phyloP scores from a whole-genome alignment of 306 rosid species.

The Pueraria montana region DNA sequence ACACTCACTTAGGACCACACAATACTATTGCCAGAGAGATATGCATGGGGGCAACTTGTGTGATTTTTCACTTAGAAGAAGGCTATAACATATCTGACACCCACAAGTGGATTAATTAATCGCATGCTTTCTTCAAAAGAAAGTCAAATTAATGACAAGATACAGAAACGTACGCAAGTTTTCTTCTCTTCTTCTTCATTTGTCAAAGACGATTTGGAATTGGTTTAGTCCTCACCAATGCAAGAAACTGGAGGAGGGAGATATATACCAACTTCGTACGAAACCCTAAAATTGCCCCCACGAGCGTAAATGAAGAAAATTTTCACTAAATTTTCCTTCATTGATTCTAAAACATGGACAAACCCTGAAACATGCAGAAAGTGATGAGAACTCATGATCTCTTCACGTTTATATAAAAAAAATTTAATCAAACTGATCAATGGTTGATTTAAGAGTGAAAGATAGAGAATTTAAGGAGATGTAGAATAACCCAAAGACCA shows the following conservation, averaged over 20 bases:
- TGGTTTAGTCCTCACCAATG: slow-evolving; percentile 16
- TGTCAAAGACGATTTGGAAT: slow-evolving; percentile 29
- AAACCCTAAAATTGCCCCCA: slow-evolving; percentile 41
- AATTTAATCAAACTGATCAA: background rate
- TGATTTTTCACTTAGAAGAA: background rate
- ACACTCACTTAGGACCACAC: slow-evolving; percentile 78
- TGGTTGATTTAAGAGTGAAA: background rate
- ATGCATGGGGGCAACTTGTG: slow-evolving; percentile 56
- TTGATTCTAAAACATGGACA: background rate
- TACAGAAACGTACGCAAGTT: slow-evolving; percentile 53
- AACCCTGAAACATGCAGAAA: slow-evolving; percentile 27
- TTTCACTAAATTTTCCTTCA: background rate
- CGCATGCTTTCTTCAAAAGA: slow-evolving; percentile 50
- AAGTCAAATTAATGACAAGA: slow-evolving; percentile 39
- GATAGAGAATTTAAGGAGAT: background rate
- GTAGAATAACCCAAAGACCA: background rate
- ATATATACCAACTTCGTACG: slow-evolving; percentile 27
- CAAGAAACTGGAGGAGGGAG: background rate
- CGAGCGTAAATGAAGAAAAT: background rate
- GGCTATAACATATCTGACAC: slow-evolving; percentile 47
- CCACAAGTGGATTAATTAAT: slow-evolving; percentile 51
- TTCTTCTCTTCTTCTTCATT: slow-evolving; percentile 56
- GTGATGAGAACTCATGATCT: background rate
- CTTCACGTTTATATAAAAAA: background rate
- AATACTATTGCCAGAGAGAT: slow-evolving; percentile 62